Conservation (phyloP, 1,284 basidiomycete species). For the Ustanciosporium gigantosporum region DNA sequence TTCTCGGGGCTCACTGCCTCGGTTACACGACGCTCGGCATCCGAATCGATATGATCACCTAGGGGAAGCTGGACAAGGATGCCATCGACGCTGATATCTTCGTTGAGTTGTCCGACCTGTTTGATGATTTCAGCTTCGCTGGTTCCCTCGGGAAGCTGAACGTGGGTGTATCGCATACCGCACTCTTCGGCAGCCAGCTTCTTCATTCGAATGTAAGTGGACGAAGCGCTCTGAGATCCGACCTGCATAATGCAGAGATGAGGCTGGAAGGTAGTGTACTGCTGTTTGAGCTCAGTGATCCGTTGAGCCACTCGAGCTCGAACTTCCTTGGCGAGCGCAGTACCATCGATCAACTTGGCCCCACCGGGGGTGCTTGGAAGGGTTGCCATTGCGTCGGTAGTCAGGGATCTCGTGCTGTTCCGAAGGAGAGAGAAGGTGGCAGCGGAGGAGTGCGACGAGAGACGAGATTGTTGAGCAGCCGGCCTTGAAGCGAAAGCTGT, state of each 20-base stretch:
- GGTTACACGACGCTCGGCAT: slow-evolving; percentile 86
- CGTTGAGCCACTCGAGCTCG: slow-evolving; percentile 48
- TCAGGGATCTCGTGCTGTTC: too few species aligned
- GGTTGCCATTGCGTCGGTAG: slow-evolving; percentile 39
- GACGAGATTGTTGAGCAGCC: neutral
- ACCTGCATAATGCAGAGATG: slow-evolving; percentile 92
- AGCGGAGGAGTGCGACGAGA: slow-evolving; percentile 3
- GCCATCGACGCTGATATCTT: slow-evolving; percentile 80
- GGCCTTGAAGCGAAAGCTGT: too few species aligned
- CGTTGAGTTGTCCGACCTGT: slow-evolving; percentile 79
- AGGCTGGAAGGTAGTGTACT: slow-evolving; percentile 81
- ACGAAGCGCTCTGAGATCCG: slow-evolving; percentile 85
- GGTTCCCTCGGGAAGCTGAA: slow-evolving; percentile 71
- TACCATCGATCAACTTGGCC: slow-evolving; percentile 79
- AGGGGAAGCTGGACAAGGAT: slow-evolving; percentile 98
- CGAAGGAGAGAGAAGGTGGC: slow-evolving; percentile 1
- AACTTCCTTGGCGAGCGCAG: slow-evolving; percentile 78
- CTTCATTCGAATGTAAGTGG: slow-evolving; percentile 97
- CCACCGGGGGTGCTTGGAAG: slow-evolving; percentile 45
- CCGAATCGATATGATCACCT: slow-evolving; percentile 77
- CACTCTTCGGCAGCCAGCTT: slow-evolving; percentile 91
- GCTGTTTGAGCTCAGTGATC: slow-evolving; percentile 56
- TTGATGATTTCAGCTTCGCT: slow-evolving; percentile 77
- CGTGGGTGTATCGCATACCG: slow-evolving; percentile 85
- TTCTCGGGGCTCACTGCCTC: slow-evolving; percentile 93